Evolutionary conservation across 2,329 filamentous ascomycete species (phyloP), one percentile per base, ranked within the genome.

Genomic region (Beauveria sp.): DNA sequence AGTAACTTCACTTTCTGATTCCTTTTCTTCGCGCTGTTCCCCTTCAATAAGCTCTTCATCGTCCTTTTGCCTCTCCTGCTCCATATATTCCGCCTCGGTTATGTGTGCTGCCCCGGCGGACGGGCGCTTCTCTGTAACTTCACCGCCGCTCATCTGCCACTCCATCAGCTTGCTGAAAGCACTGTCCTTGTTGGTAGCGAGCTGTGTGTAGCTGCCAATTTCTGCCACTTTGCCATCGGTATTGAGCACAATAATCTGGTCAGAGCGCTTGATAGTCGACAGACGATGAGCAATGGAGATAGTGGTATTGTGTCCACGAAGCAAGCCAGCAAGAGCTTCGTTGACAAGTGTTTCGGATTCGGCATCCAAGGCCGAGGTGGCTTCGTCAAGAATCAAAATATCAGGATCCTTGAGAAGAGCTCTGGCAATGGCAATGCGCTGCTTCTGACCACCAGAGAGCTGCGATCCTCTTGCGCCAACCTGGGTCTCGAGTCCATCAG

Each of bases 281-380:
- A 99, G 82, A 53, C 96, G 87, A 76, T 99, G 95, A 0, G 95
- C 96, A 69, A 99, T 99, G 60, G 91, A 96, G 71, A 99, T 98
- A 12, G 95, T 99, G 0, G 96, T 99, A 75, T 95, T 97, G 70
- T 88, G 90, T 38, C 92, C 92, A 65, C 86, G 83, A 31, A 99
- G 86, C 40, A 99, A 82, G 50, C 86, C 86, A 7, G 86, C 86
- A 3, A 99, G 81, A 3, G 95, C 95, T 68, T 91, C 88, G 73
- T 99, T 99, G 64, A 99, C 95, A 3, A 98, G 83, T 0, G 95
- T 98, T 74, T 99, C 95, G 0, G 91, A 96, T 75, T 99, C 95
- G 16, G 95, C 95, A 72, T 99, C 95, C 8, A 99, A 82, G 0
- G 95, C 95, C 2, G 91, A 96, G 0, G 96, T 99, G 20, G 96